Base-by-base conservation (phyloP, 192 early-diverging fungal species). In the Podila epicladia region DNA sequence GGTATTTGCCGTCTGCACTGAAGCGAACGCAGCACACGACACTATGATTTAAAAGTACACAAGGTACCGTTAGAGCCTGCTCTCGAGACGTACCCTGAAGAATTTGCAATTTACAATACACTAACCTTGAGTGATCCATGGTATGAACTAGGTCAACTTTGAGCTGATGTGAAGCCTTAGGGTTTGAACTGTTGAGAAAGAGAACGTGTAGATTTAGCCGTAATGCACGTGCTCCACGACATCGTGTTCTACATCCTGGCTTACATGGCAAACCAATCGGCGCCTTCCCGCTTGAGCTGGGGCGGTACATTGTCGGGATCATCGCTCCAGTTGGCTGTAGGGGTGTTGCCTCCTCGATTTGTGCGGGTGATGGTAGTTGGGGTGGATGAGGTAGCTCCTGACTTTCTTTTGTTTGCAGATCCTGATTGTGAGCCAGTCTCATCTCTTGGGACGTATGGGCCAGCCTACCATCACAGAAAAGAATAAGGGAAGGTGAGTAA, bases 1-100 rank as follows among this genome's bases (percentile, higher is more conserved):
- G 89, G 61, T 89, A 92, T 78, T 92, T 91, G 55, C 97, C 97
- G 78, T 98, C 96, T 20, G 91, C 87, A 65, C 95, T 97, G 72
- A 99, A 99, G 67, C 94, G 94, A 55, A 98, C 96, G 79, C 96
- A 99, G 85, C 97, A 99, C 9, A 99, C 97, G 20, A 99, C 97
- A 75, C 95, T 95, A 65, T 19, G 57, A 9, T 57, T 55, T 58
- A 90, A 86, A 59, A 92, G 78, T 20, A 59, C 77, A 64, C 82
- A 65, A 45, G 82, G 67, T 13, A 87, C 74, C 53, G 75, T 75
- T 22, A 84, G 29, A 41, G 71, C 50, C 32, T 48, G 69, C 31
- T 78, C 67, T 53, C 45, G 62, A 29, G 80, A 41, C 7, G 41
- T 45, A 15, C 41, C 41, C 15, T 26, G 17, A 67, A 62, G 3